Evolutionary conservation across 2,329 filamentous ascomycete species (phyloP), one percentile per base, ranked within the genome.

Genomic region (Colletotrichum tropicale): DNA sequence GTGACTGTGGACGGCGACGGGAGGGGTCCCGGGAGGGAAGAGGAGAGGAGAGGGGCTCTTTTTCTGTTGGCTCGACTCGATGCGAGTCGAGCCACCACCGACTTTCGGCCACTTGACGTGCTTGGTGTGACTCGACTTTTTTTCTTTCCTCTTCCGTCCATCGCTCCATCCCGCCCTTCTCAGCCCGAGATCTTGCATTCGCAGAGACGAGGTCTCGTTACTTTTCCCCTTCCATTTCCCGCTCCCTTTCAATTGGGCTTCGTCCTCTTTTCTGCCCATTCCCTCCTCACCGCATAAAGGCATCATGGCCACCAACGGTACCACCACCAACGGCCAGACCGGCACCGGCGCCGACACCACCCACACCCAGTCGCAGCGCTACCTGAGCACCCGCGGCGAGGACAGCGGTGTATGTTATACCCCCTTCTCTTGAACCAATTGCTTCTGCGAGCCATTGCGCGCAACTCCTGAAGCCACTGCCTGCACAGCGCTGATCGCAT

Each of bases 301-400:
- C 79, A 84, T 62, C 74, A 89, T 89, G 87, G 84, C 86, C 66
- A 83, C 83, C 79, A 86, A 86, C 80, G 84, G 83, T 77, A 81
- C 81, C 73, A 77, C 82, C 75, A 77, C 82, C 74, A 82, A 83
- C 77, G 84, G 82, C 80, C 43, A 68, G 21, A 68, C 58, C 64
- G 66, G 61, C 30, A 65, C 60, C 60, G 65, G 48, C 36, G 66
- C 60, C 58, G 80, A 80, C 61, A 79, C 75, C 78, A 84, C 84
- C 61, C 87, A 88, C 78, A 86, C 85, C 70, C 81, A 82, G 77
- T 88, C 87, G 72, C 88, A 89, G 81, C 84, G 86, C 69, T 90
- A 90, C 79, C 80, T 90, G 77, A 88, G 87, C 81, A 90, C 88
- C 52, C 84, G 88, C 69, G 88, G 88, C 74, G 87, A 88, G 56